phyloP scores from a whole-genome alignment of 495 filamentous ascomycete genomes.

The Tuber melanosporum region DNA sequence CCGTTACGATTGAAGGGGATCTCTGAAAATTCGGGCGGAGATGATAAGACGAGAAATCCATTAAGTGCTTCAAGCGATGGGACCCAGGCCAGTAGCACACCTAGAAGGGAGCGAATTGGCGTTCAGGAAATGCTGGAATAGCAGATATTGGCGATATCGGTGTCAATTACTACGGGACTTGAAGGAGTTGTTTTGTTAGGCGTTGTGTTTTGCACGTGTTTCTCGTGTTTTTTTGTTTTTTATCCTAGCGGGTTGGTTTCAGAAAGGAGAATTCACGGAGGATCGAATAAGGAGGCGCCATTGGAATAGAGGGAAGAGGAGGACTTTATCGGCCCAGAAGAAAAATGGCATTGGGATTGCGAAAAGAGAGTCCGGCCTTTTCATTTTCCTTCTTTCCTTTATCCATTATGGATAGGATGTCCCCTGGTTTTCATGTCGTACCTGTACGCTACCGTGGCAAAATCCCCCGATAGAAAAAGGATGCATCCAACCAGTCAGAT shows the following conservation, averaged over 20 bases:
- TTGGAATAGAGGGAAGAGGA: neutral
- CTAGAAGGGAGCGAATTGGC: constrained; percentile 39
- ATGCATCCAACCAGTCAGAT: neutral
- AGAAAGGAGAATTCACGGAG: neutral
- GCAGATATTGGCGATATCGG: constrained; percentile 14
- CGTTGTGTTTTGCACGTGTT: neutral
- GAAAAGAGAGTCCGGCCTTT: neutral
- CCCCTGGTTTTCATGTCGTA: neutral
- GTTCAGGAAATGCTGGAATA: constrained; percentile 42
- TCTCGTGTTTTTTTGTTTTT: neutral
- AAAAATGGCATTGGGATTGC: neutral
- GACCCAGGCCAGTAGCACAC: constrained; percentile 26
- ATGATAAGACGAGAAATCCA: constrained; percentile 17
- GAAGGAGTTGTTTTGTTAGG: neutral
- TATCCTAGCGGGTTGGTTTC: neutral
- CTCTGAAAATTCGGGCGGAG: constrained; percentile 13
- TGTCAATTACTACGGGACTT: neutral
- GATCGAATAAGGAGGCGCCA: neutral
- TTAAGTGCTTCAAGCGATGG: constrained; percentile 19
- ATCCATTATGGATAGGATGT: neutral
- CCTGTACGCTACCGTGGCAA: neutral
- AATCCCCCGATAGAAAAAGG: neutral
- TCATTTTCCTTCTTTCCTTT: neutral
- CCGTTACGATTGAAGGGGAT: constrained; percentile 32
- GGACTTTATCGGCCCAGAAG: neutral